Base-by-base conservation (phyloP, 768 basidiomycete genomes). In the Leucogyrophana mollusca region DNA sequence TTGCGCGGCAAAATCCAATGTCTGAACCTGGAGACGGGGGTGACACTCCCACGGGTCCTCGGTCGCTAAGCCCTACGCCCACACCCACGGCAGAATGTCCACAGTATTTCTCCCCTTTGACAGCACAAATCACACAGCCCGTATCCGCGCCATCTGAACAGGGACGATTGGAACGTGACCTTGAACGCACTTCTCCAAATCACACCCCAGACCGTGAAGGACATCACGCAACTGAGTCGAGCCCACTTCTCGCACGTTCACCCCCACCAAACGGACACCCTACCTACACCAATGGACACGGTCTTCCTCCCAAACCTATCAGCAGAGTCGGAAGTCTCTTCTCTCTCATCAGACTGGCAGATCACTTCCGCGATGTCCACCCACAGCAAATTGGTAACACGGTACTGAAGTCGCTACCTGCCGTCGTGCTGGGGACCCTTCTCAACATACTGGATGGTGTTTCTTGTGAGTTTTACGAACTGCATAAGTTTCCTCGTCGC, bases 391-490 rank as follows among this genome's bases (percentile, higher is more conserved):
- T 47, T n/a, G 46, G 9, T 23, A 16, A 10, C 1, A 56, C 49
- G 13, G 55, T 40, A 0, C 49, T 77, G 4, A 66, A 60, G 40
- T 73, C 82, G 0, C 55, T 94, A n/a, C 94, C 94, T 1, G 88
- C 92, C 0, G 91, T 94, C 3, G 60, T 93, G 13, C 72, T 96
- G 18, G 95, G 94, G 6, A 77, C 81, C 53, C 64, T 97, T 30
- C 70, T 98, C 47, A 98, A 97, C 57, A 78, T 97, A 35, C 73
- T 99, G 25, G 95, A 99, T 60, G 96, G 94, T 9, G 83, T 99
- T 43, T 91, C 89, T 35, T 97, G 86, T 87, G 60, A 64, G 86
- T 75, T 23, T 45, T 27, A 13, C 14, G 22, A 16, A 18, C 16
- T 9, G 8, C 14, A 2, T 27, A 24, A 25, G 7, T 17, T 25